phyloP scores from a whole-genome alignment of 2,329 filamentous ascomycete species.

The Fusarium newnesense region DNA sequence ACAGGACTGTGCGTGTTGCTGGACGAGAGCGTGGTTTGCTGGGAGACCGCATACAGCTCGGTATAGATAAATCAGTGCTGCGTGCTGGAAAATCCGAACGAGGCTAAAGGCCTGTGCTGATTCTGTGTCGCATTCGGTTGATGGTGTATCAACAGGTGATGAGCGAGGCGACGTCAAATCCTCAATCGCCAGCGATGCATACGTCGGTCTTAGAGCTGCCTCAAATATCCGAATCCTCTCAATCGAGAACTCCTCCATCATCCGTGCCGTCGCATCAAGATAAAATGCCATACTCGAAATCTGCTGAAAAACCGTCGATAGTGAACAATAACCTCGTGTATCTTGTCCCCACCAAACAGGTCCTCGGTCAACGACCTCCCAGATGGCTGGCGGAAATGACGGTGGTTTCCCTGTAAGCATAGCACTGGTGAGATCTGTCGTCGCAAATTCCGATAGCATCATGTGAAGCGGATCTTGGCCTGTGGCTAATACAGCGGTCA shows the following conservation, averaged over 20 bases:
- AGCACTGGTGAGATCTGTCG: constrained; percentile 55
- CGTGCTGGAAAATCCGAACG: constrained; percentile 53
- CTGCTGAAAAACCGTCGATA: constrained; percentile 50
- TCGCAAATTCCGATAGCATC: constrained; percentile 56
- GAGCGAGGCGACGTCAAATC: constrained; percentile 17
- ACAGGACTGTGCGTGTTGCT: constrained; percentile 51
- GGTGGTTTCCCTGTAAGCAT: constrained; percentile 52
- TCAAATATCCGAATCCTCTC: constrained; percentile 45
- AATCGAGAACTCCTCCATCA: constrained; percentile 42
- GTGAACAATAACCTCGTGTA: constrained; percentile 47
- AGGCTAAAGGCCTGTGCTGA: constrained; percentile 49
- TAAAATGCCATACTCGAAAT: constrained; percentile 47
- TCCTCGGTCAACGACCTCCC: constrained; percentile 52
- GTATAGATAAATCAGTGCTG: constrained; percentile 56
- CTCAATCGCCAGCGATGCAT: constrained; percentile 42
- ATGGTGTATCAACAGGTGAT: background rate
- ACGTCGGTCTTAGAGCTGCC: constrained; percentile 39
- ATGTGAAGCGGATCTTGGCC: constrained; percentile 48
- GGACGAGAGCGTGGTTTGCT: constrained; percentile 52
- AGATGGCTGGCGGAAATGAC: constrained; percentile 51
- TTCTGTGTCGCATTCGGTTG: constrained; percentile 40
- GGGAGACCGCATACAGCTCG: constrained; percentile 54
- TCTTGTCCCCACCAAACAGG: constrained; percentile 57
- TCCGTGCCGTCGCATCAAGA: constrained; percentile 30
- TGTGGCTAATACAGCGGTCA: constrained; percentile 36